Conservation (phyloP, 441 rosid genomes). For the Aleurites moluccanus region DNA sequence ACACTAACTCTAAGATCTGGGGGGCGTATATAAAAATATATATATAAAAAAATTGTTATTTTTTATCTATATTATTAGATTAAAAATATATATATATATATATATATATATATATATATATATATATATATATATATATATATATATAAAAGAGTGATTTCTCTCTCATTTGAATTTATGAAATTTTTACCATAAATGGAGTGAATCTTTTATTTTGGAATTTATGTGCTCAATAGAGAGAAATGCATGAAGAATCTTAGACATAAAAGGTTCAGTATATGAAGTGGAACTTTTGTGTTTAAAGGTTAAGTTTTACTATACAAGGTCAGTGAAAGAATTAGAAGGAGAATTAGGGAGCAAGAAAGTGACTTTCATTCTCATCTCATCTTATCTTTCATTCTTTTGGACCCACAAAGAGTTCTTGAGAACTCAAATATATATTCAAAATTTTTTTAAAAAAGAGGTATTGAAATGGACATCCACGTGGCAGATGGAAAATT, state of each 20-base stretch:
- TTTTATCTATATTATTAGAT: no score
- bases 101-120: no score
- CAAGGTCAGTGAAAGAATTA: constrained; percentile 8
- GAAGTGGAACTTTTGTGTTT: background rate
- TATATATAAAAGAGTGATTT: background rate
- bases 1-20: no score
- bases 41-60: no score
- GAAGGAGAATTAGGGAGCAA: constrained; percentile 48
- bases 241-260: constrained; percentile 5
- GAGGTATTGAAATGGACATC: constrained; percentile 10
- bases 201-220: background rate
- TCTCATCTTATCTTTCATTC: constrained; percentile 26
- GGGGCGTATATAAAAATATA: no score
- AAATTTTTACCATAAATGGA: background rate
- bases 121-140: no score
- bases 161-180: background rate
- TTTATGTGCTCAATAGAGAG: background rate
- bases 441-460: background rate
- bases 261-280: background rate
- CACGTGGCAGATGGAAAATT: constrained; percentile 29
- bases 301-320: background rate
- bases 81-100: no score
- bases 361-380: constrained; percentile 36
- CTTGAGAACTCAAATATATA: background rate
- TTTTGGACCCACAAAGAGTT: constrained; percentile 19